Conservation (phyloP, 768 basidiomycete species). For the Melanogaster broomeanus region DNA sequence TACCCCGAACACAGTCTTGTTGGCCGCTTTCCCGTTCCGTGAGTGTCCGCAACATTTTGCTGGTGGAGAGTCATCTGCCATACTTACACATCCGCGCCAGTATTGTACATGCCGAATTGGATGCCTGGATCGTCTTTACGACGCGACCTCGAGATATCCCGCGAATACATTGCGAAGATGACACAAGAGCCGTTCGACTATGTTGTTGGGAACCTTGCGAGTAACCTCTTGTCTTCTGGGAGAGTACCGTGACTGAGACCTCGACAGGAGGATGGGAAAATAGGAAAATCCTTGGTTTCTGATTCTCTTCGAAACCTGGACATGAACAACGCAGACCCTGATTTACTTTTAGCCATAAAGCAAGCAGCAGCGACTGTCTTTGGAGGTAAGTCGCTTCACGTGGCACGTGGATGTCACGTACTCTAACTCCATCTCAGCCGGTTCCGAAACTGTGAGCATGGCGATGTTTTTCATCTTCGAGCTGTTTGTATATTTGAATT, state of each 20-base stretch:
- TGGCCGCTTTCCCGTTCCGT: constrained; percentile 7
- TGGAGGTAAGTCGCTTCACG: not conserved
- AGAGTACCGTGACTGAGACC: not conserved
- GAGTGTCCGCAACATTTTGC: not conserved
- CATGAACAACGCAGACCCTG: not conserved
- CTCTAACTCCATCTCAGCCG: not conserved
- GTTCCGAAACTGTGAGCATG: constrained; percentile 1
- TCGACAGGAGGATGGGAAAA: not conserved
- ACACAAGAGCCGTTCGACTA: not conserved
- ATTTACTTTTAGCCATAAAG: not conserved
- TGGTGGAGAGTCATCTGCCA: not conserved
- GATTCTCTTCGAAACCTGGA: not conserved
- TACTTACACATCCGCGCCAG: not conserved
- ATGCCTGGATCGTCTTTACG: not conserved
- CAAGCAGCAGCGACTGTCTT: not conserved
- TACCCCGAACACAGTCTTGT: not conserved
- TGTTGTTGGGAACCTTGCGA: not conserved
- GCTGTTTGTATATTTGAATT: not conserved
- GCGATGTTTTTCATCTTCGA: not conserved
- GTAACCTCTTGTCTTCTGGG: not conserved
- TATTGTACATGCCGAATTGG: not conserved
- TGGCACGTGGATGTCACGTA: not conserved
- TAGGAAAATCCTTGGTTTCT: not conserved
- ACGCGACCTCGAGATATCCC: not conserved
- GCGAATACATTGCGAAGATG: not conserved